Conservation (phyloP, 805 yeast genomes). For the Candida endomychidarum region DNA sequence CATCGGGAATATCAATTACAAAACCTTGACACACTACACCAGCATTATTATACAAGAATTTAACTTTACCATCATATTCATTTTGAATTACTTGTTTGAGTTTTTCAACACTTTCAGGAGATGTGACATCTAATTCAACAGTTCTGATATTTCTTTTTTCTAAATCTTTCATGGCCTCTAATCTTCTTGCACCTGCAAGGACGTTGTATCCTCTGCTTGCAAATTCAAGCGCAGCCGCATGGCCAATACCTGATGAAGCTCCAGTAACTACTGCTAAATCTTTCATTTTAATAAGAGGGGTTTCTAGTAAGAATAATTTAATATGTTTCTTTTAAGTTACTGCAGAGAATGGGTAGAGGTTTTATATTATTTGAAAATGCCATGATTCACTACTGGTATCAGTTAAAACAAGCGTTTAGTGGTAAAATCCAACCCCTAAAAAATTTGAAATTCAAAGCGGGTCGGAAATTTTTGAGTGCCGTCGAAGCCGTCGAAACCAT, state of each 20-base stretch:
- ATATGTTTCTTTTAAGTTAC: too few species aligned
- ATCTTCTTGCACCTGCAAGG: constrained; percentile 70
- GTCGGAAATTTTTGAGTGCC: too few species aligned
- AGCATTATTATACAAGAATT: constrained; percentile 69
- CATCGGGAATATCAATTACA: constrained; percentile 61
- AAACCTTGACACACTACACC: constrained; percentile 73
- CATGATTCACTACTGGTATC: too few species aligned
- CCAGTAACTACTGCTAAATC: constrained; percentile 51
- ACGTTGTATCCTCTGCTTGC: constrained; percentile 54
- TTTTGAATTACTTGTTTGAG: constrained; percentile 43
- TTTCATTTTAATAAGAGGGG: too few species aligned
- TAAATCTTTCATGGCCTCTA: constrained; percentile 55
- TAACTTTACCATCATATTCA: constrained; percentile 47
- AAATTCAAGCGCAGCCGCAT: constrained; percentile 45
- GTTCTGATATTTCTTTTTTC: constrained; percentile 44
- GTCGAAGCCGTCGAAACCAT: too few species aligned
- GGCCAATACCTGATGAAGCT: constrained; percentile 56
- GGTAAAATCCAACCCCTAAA: too few species aligned
- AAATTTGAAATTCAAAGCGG: too few species aligned
- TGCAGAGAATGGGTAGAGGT: too few species aligned
- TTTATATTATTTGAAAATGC: too few species aligned
- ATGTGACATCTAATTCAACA: constrained; percentile 56
- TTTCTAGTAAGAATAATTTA: too few species aligned
- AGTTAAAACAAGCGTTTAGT: too few species aligned
- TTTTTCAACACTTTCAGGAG: constrained; percentile 43